Evolutionary conservation across 768 basidiomycete genomes (phyloP).

Genomic region (Psilocybe subaeruginosa): DNA sequence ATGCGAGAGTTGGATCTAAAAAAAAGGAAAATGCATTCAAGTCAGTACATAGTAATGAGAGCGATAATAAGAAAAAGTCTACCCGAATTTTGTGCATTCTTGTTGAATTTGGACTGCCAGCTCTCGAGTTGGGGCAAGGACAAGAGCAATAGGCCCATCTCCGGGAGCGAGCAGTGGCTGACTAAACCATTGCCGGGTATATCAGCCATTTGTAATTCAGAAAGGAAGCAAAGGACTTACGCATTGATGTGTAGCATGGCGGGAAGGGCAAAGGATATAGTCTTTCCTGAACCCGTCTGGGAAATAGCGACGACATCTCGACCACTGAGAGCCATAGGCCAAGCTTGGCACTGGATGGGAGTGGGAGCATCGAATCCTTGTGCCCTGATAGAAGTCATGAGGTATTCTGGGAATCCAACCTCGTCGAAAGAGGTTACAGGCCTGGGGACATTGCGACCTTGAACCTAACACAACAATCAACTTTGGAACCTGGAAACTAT

Average conservation of each 20-base stretch:
- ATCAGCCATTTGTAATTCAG: background rate
- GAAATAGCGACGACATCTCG: constrained; percentile 96
- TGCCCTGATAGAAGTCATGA: constrained; percentile 90
- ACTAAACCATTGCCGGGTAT: constrained; percentile 36
- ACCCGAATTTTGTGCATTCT: constrained; percentile 98
- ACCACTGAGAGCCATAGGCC: constrained; percentile 98
- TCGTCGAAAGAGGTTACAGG: constrained; percentile 94
- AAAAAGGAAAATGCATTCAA: background rate
- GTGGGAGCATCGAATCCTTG: constrained; percentile 93
- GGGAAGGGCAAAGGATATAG: constrained; percentile 96
- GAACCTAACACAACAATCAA: constrained; percentile 54
- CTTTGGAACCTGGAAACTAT: background rate
- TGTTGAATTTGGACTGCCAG: constrained; percentile 99
- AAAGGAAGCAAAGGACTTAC: constrained; percentile 46
- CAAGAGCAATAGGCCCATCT: constrained; percentile 96
- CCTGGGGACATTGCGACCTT: constrained; percentile 86
- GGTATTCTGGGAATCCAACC: constrained; percentile 94
- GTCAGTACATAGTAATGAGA: background rate
- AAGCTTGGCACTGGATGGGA: constrained; percentile 97
- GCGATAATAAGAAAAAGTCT: constrained; percentile 23
- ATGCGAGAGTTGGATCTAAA: constrained; percentile 87
- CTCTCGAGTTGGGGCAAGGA: constrained; percentile 97
- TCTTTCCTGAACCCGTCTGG: constrained; percentile 98
- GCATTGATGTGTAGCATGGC: constrained; percentile 99
- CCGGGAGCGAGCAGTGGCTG: constrained; percentile 93